phyloP scores from a whole-genome alignment of 441 rosid species.

The Gossypium armourianum region DNA sequence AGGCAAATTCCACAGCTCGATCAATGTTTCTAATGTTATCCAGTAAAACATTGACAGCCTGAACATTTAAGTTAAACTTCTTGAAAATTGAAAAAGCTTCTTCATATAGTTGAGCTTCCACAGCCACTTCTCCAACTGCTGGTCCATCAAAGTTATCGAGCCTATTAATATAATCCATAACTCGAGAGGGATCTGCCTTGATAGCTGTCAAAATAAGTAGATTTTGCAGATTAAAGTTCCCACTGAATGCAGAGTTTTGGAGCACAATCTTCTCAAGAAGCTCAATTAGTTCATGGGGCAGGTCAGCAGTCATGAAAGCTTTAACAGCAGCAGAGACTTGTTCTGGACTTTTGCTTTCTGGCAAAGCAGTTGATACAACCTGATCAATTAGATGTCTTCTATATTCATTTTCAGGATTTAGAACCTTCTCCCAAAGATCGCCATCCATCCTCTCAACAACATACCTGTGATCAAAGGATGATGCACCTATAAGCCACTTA shows the following conservation, averaged over 20 bases:
- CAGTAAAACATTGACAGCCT: slow-evolving; percentile 77
- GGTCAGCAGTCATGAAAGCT: slow-evolving; percentile 99
- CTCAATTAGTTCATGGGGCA: slow-evolving; percentile 95
- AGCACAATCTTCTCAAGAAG: slow-evolving; percentile 99
- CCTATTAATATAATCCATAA: slow-evolving; percentile 94
- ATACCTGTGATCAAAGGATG: slow-evolving; percentile 42
- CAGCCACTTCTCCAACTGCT: slow-evolving; percentile 96
- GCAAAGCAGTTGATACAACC: slow-evolving; percentile 96
- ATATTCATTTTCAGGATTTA: slow-evolving; percentile 74
- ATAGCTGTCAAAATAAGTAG: slow-evolving; percentile 91
- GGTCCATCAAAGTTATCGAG: slow-evolving; percentile 98
- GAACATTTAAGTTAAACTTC: slow-evolving; percentile 93
- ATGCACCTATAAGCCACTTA: slow-evolving; percentile 12
- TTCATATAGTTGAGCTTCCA: slow-evolving; percentile 73
- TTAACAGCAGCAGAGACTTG: slow-evolving; percentile 99
- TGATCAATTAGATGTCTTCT: slow-evolving; percentile 97
- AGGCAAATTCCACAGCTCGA: slow-evolving; percentile 93
- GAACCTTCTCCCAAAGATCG: slow-evolving; percentile 97
- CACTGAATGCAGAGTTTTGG: slow-evolving; percentile 98
- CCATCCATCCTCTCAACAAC: slow-evolving; percentile 98
- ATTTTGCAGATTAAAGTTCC: slow-evolving; percentile 91
- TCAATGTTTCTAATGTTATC: slow-evolving; percentile 81
- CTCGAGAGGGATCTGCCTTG: slow-evolving; percentile 95
- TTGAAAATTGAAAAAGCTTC: slow-evolving; percentile 93
- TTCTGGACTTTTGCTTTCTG: slow-evolving; percentile 98